These are phyloP conservation scores for Debaryomyces singareniensis DNA, from an alignment of 1,139 yeast species.

Conservation along the genomic window DNA sequence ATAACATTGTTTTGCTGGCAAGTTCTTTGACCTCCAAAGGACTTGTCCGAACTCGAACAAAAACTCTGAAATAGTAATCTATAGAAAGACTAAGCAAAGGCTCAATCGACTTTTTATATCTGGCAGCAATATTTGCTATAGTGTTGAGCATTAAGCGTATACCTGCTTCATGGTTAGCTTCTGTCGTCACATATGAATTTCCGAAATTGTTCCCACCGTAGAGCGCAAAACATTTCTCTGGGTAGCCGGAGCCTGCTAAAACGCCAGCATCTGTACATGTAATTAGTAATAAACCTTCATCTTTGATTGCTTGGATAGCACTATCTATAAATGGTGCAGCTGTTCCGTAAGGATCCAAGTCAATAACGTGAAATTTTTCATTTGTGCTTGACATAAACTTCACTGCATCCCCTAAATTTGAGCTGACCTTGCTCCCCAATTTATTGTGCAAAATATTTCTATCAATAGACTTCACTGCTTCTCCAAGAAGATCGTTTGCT, in stretches of 20 bases:
- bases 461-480: constrained; percentile 79
- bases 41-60: constrained; percentile 67
- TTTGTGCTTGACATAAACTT: constrained; percentile 60
- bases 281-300: constrained; percentile 78
- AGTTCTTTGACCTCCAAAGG: constrained; percentile 77
- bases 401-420: constrained; percentile 86
- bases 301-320: constrained; percentile 74
- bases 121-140: constrained; percentile 80
- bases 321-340: constrained; percentile 93
- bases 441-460: constrained; percentile 65
- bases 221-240: constrained; percentile 90
- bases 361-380: constrained; percentile 71
- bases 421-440: constrained; percentile 44
- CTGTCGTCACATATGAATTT: constrained; percentile 66
- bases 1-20: constrained; percentile 68
- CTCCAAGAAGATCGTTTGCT: constrained; percentile 83
- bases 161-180: constrained; percentile 90
- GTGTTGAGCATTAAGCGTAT: constrained; percentile 72
- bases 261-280: constrained; percentile 97
- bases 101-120: constrained; percentile 79
- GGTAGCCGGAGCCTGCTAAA: constrained; percentile 91
- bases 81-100: constrained; percentile 81
- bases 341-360: constrained; percentile 95
- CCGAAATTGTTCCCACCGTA: constrained; percentile 78
- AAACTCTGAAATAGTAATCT: constrained; percentile 86